These are phyloP conservation scores for Blastobotrys capitulatus DNA, from an alignment of 1,139 yeast species.

Conservation along the genomic window DNA sequence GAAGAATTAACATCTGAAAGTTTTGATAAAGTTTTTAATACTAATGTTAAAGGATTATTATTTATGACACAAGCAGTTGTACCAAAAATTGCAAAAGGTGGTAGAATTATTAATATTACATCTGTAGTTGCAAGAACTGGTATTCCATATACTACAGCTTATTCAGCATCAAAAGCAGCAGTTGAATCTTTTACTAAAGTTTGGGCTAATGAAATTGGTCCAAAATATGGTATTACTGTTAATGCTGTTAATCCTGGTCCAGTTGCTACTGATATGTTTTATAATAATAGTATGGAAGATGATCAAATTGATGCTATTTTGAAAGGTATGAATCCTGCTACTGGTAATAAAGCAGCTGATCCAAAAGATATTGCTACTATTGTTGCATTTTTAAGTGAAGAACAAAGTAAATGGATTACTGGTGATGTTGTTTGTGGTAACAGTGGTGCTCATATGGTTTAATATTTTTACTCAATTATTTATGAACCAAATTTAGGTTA, in stretches of 20 bases:
- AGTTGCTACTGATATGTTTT: conserved; percentile 17
- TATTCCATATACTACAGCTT: conserved; percentile 36
- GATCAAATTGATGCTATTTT: neutral
- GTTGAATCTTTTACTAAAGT: conserved; percentile 53
- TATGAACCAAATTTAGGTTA: no score
- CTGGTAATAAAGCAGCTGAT: neutral
- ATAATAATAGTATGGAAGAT: neutral
- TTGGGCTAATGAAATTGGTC: conserved; percentile 48
- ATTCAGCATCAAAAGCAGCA: conserved; percentile 66
- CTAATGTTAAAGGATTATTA: neutral
- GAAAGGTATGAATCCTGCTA: no score
- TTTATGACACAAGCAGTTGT: neutral
- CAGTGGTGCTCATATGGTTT: conserved; percentile 5
- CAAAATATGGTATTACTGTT: conserved; percentile 12
- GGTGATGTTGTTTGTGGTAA: conserved; percentile 10
- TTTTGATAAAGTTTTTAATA: neutral
- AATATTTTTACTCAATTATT: no score
- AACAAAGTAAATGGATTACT: conserved; percentile 7
- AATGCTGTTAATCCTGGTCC: conserved; percentile 33
- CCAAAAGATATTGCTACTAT: conserved; percentile 12
- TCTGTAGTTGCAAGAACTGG: no score
- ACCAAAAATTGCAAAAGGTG: neutral
- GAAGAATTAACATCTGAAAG: neutral
- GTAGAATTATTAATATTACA: no score
- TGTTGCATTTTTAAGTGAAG: conserved; percentile 9